Percentiles rank a stretch among this genome's conserved stretches.
phyloP scores from a whole-genome alignment of 192 early-diverging fungal species.

The Coemansia sp. region DNA sequence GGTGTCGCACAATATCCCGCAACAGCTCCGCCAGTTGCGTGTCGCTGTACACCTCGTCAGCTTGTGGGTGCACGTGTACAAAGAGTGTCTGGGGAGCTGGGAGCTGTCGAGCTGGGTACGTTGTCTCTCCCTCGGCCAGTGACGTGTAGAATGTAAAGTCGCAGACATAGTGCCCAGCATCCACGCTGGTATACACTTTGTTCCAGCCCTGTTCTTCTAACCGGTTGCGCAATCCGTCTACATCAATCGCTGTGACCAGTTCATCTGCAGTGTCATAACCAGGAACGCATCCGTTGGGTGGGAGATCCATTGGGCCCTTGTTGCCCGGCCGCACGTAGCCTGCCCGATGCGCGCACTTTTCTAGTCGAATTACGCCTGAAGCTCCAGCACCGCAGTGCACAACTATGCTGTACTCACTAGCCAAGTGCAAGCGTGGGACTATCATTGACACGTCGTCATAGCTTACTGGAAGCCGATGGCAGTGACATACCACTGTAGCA shows the following conservation, averaged over 20 bases:
- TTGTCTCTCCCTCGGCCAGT: conserved; percentile 35
- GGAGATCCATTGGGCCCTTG: conserved; percentile 34
- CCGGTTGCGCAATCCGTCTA: conserved; percentile 30
- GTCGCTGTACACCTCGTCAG: conserved; percentile 33
- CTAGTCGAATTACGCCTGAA: conserved; percentile 46
- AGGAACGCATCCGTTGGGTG: conserved; percentile 29
- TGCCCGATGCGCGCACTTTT: conserved; percentile 51
- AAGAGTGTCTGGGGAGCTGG: conserved; percentile 43
- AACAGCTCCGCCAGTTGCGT: conserved; percentile 35
- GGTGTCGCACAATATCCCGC: conserved; percentile 17
- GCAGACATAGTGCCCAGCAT: conserved; percentile 62
- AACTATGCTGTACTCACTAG: conserved; percentile 46
- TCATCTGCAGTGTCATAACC: conserved; percentile 24
- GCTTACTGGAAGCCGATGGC: conserved; percentile 59
- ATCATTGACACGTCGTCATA: conserved; percentile 53
- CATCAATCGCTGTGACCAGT: conserved; percentile 47
- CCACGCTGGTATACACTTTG: conserved; percentile 32
- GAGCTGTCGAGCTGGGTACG: conserved; percentile 10
- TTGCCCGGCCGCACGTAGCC: conserved; percentile 58
- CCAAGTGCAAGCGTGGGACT: conserved; percentile 47
- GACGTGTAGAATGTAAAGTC: conserved; percentile 62
- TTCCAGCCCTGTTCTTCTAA: conserved; percentile 44
- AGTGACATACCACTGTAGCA: conserved; percentile 24
- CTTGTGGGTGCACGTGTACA: conserved; percentile 52
- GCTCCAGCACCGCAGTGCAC: conserved; percentile 59